Evolutionary conservation across 176 grass and related monocot genomes (phyloP).

Genomic region (Eremochloa ophiuroides): DNA sequence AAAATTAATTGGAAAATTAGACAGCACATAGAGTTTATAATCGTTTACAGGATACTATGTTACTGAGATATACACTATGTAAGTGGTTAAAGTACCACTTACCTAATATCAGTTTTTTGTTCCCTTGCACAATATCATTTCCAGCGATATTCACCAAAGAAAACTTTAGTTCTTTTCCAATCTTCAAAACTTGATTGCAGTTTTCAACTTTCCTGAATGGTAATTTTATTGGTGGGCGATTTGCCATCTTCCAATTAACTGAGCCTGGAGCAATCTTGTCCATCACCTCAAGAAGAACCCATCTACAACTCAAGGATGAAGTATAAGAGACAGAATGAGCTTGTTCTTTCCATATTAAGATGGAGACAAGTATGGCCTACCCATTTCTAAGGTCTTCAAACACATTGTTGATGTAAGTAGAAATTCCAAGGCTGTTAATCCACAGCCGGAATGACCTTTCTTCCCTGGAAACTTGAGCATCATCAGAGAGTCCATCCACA

Average conservation of each 20-base stretch:
- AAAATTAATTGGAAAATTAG: constrained; percentile 1
- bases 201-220: constrained; percentile 98
- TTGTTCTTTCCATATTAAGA: background rate
- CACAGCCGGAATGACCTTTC: constrained; percentile 88
- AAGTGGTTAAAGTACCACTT: constrained; percentile 18
- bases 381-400: constrained; percentile 98
- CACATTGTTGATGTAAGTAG: constrained; percentile 87
- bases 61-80: background rate
- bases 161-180: constrained; percentile 94
- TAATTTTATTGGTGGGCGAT: constrained; percentile 84
- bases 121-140: constrained; percentile 95
- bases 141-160: constrained; percentile 97
- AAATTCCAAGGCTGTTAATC: constrained; percentile 99
- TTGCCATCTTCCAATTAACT: constrained; percentile 92
- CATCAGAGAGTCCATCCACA: constrained; percentile 72
- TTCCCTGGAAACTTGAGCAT: constrained; percentile 89
- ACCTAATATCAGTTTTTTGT: constrained; percentile 98
- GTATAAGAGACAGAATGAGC: constrained; percentile 7
- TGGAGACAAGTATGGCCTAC: constrained; percentile 44
- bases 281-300: constrained; percentile 89
- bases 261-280: constrained; percentile 78
- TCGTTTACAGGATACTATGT: background rate
- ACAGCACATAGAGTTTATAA: background rate
- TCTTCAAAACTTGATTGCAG: constrained; percentile 97
- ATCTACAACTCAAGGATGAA: constrained; percentile 44